A percentile compares a stretch with the other conserved stretches of the same genome.
These are phyloP conservation scores for Euphorbia tirucalli DNA, from an alignment of 345 rosid genomes.

Conservation along the genomic window DNA sequence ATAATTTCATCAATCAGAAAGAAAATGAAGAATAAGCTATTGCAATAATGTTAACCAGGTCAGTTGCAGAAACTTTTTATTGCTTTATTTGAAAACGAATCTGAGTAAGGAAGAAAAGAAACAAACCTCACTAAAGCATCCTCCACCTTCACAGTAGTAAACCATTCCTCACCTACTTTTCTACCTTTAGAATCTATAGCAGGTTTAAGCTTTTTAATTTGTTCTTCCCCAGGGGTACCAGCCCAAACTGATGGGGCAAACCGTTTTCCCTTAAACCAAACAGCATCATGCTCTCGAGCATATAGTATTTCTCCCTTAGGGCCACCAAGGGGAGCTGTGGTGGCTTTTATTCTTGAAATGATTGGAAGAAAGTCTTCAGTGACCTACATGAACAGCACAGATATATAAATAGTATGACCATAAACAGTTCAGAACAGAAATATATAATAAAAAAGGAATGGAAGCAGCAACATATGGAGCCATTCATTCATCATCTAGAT, in stretches of 20 bases:
- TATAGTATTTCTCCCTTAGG: slow-evolving; percentile 83
- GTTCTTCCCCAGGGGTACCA: slow-evolving; percentile 86
- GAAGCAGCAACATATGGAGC: too few species aligned
- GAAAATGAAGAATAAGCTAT: not conserved
- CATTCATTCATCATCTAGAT: too few species aligned
- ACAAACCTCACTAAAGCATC: slow-evolving; percentile 66
- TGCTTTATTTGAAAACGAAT: not conserved
- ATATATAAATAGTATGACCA: not conserved
- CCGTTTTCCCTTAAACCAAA: slow-evolving; percentile 92
- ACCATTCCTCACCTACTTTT: slow-evolving; percentile 99
- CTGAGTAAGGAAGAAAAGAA: not conserved
- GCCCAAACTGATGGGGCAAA: slow-evolving; percentile 82
- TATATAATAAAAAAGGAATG: too few species aligned
- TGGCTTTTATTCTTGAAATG: slow-evolving; percentile 70
- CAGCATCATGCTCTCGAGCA: slow-evolving; percentile 89
- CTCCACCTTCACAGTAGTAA: slow-evolving; percentile 77
- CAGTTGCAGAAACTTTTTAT: not conserved
- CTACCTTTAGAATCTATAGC: slow-evolving; percentile 88
- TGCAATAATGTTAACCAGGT: not conserved
- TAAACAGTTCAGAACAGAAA: too few species aligned
- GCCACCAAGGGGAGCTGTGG: slow-evolving; percentile 70
- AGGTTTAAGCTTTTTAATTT: slow-evolving; percentile 84
- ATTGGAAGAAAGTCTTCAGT: slow-evolving; percentile 83
- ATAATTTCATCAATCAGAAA: slow-evolving; percentile 2
- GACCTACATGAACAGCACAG: slow-evolving; percentile 42